These are phyloP conservation scores for Apiospora saccharicola DNA, from an alignment of 2,329 filamentous ascomycete species.

Conservation along the genomic window DNA sequence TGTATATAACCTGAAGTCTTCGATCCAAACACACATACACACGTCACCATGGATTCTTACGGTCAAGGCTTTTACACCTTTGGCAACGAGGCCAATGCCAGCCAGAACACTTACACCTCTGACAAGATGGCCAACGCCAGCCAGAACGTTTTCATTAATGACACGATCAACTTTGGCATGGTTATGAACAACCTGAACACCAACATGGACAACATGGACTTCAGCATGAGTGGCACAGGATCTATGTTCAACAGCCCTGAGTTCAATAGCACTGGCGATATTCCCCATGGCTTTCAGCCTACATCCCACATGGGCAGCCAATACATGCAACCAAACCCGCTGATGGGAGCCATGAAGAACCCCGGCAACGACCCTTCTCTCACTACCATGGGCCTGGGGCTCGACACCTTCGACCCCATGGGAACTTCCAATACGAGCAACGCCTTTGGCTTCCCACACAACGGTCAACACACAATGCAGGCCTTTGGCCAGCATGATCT, in stretches of 20 bases:
- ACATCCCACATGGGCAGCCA: neutral
- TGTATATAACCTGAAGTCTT: neutral
- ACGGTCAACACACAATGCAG: neutral
- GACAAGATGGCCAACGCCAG: neutral
- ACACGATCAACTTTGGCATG: too few species aligned
- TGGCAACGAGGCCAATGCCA: neutral
- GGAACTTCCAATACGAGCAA: neutral
- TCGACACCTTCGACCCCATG: neutral
- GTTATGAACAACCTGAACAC: too few species aligned
- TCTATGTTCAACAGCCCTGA: neutral
- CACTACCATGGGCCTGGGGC: neutral
- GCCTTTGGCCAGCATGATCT: neutral
- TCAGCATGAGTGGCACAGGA: neutral
- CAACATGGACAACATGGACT: too few species aligned
- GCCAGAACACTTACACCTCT: neutral
- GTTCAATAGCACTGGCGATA: neutral
- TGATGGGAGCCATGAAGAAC: neutral
- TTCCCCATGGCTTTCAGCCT: neutral
- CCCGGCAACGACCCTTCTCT: neutral
- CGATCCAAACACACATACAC: neutral
- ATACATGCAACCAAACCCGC: neutral
- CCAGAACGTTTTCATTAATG: too few species aligned
- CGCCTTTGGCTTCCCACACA: neutral
- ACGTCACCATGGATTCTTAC: neutral
- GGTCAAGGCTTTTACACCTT: neutral